Conservation (phyloP, 768 basidiomycete genomes). For the Crepidotus variabilis region DNA sequence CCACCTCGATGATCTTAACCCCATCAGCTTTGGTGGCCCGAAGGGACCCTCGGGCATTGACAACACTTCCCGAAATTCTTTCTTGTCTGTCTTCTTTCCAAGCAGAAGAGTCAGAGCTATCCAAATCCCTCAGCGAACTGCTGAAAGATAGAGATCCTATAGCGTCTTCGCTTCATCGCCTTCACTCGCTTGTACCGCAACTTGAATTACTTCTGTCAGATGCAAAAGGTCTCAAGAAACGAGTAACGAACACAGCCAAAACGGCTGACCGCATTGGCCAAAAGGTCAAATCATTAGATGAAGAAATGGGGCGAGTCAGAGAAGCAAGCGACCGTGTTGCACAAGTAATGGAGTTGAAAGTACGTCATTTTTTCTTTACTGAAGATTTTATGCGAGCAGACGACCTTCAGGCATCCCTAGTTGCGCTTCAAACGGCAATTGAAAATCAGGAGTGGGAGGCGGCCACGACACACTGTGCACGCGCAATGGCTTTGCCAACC, state of each 20-base stretch:
- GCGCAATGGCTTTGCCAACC: conserved; percentile 81
- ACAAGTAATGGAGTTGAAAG: conserved; percentile 95
- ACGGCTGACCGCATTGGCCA: conserved; percentile 91
- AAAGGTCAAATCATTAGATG: conserved; percentile 82
- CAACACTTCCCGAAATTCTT: conserved; percentile 64
- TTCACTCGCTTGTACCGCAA: conserved; percentile 56
- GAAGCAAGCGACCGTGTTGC: conserved; percentile 90
- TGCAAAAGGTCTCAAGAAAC: conserved; percentile 47
- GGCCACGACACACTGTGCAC: conserved; percentile 84
- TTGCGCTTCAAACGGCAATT: conserved; percentile 66
- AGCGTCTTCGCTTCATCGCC: conserved; percentile 51
- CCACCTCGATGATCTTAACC: not conserved
- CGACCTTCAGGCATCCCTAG: conserved; percentile 32
- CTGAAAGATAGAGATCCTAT: conserved; percentile 70
- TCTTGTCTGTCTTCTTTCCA: conserved; percentile 73
- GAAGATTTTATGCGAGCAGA: conserved; percentile 4
- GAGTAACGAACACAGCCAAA: conserved; percentile 67
- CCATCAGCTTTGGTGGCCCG: conserved; percentile 4
- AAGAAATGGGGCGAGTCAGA: conserved; percentile 87
- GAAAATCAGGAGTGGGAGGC: conserved; percentile 92
- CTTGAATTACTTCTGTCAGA: conserved; percentile 63
- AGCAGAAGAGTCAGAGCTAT: conserved; percentile 74
- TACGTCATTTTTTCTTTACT: conserved; percentile 21
- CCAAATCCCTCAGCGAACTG: conserved; percentile 65
- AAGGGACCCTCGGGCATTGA: conserved; percentile 45